These are phyloP conservation scores for Collybia mongolica DNA, from an alignment of 768 basidiomycete species.

Conservation along the genomic window DNA sequence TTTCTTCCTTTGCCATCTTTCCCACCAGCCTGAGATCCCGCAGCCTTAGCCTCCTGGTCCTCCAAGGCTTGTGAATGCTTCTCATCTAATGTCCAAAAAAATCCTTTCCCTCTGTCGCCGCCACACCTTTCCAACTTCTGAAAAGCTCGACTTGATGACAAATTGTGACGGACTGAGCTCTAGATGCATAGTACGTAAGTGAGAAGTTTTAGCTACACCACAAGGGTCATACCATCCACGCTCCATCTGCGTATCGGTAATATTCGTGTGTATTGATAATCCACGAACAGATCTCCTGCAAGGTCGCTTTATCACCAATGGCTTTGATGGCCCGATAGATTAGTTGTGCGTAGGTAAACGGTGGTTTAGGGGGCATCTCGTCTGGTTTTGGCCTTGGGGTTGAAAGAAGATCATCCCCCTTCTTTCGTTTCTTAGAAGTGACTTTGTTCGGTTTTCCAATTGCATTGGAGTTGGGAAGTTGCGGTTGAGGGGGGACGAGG, in stretches of 20 bases:
- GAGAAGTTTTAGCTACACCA: constrained; percentile 5
- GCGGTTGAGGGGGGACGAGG: constrained; percentile 32
- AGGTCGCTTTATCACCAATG: constrained; percentile 80
- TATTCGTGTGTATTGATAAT: constrained; percentile 87
- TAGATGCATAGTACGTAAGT: constrained; percentile 26
- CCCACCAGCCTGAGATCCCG: constrained; percentile 21
- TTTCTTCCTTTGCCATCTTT: constrained; percentile 42
- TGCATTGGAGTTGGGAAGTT: constrained; percentile 63
- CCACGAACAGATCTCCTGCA: constrained; percentile 92
- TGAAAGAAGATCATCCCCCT: constrained; percentile 43
- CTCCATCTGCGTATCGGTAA: constrained; percentile 83
- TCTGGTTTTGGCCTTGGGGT: constrained; percentile 53
- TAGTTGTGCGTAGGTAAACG: constrained; percentile 87
- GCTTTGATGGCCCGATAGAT: constrained; percentile 87
- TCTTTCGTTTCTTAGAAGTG: constrained; percentile 73
- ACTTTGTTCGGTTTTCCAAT: constrained; percentile 48
- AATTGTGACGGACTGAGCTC: constrained; percentile 93
- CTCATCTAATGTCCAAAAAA: constrained; percentile 90
- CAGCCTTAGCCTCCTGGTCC: constrained; percentile 62
- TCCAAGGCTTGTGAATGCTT: constrained; percentile 65
- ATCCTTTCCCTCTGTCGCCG: constrained; percentile 88
- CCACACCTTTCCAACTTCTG: constrained; percentile 84
- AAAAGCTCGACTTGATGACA: constrained; percentile 92
- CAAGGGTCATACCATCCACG: constrained; percentile 75
- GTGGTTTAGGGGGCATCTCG: constrained; percentile 86